Evolutionary conservation across 1,284 basidiomycete species (phyloP).

Genomic region (Chalciporus sp.): DNA sequence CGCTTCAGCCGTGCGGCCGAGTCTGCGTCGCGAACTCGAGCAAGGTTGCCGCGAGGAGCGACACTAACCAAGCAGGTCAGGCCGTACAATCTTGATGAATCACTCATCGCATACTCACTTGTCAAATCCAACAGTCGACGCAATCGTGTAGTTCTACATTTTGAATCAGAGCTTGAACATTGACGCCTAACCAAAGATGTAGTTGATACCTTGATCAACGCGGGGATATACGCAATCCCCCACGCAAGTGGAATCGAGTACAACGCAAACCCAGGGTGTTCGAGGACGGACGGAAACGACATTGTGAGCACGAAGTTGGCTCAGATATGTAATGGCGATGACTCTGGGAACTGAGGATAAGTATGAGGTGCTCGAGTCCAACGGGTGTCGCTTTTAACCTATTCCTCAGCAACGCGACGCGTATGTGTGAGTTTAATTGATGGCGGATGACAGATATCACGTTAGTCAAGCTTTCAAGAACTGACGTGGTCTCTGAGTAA

Average conservation of each 20-base stretch:
- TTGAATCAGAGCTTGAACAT: not conserved
- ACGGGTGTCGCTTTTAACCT: too few species aligned
- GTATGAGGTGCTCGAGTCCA: too few species aligned
- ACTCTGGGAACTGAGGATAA: too few species aligned
- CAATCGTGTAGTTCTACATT: slow-evolving; percentile 32
- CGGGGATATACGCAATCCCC: slow-evolving; percentile 39
- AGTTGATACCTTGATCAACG: slow-evolving; percentile 25
- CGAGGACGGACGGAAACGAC: not conserved
- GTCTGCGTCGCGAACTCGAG: slow-evolving; percentile 26
- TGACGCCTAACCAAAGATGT: not conserved
- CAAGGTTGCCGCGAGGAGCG: slow-evolving; percentile 33
- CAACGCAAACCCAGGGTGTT: slow-evolving; percentile 30
- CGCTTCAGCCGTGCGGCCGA: slow-evolving; percentile 34
- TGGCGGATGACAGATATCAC: too few species aligned
- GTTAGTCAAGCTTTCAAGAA: too few species aligned
- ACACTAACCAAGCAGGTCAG: slow-evolving; percentile 24
- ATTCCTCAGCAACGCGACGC: too few species aligned
- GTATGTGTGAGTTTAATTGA: too few species aligned
- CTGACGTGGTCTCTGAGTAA: too few species aligned
- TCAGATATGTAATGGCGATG: too few species aligned
- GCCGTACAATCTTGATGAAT: not conserved
- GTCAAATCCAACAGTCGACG: slow-evolving; percentile 36
- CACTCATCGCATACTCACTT: slow-evolving; percentile 31
- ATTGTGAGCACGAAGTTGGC: too few species aligned
- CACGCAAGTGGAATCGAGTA: slow-evolving; percentile 45